phyloP scores from a whole-genome alignment of 2,329 filamentous ascomycete genomes.

The Cytospora schulzeri region DNA sequence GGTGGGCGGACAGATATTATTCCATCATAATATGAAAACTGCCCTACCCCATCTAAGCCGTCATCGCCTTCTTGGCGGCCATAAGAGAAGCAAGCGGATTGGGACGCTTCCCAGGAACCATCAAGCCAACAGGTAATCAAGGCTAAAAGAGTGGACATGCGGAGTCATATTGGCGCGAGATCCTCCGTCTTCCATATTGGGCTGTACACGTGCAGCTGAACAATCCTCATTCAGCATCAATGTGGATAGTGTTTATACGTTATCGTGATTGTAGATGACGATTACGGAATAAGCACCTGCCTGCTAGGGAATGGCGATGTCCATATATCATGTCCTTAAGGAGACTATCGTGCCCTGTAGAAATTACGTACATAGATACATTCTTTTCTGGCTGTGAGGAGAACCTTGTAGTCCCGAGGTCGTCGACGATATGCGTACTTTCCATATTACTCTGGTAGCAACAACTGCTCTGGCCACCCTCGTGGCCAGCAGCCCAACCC shows the following conservation, averaged over 20 bases:
- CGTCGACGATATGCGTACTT: constrained; percentile 3
- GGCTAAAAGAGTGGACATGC: not conserved
- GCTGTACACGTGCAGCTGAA: not conserved
- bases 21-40: not conserved
- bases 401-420: too few species aligned
- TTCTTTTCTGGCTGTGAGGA: too few species aligned
- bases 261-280: too few species aligned
- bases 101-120: not conserved
- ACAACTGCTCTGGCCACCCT: constrained; percentile 2
- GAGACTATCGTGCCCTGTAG: not conserved
- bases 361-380: too few species aligned
- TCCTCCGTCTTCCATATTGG: not conserved
- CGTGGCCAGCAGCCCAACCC: not conserved
- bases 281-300: too few species aligned
- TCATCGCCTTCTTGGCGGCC: not conserved
- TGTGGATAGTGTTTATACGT: too few species aligned
- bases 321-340: not conserved
- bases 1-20: not conserved
- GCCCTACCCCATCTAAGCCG: not conserved
- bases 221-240: not conserved
- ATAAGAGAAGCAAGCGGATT: not conserved
- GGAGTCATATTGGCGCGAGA: not conserved
- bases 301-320: not conserved
- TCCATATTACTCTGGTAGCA: not conserved
- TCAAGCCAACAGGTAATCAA: not conserved